Evolutionary conservation across 1,284 basidiomycete genomes (phyloP), one percentile per base, ranked within the genome.

Genomic region (Naganishia sp.): DNA sequence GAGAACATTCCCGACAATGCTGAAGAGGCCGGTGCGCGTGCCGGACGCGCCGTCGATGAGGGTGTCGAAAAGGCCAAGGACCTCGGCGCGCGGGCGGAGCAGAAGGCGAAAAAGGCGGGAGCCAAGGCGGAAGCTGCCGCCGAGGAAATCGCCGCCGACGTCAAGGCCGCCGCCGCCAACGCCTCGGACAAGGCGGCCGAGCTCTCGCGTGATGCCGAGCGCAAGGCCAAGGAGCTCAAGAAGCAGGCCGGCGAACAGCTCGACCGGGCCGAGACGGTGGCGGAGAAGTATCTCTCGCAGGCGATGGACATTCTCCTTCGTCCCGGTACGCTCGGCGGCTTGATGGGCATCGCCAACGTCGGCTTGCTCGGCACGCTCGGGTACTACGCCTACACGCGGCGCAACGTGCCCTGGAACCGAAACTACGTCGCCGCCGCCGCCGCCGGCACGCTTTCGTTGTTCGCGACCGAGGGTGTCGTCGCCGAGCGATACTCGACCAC

Each of bases 321-420:
- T 36, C 89, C 89, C 21, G 84, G 85, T 42, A 85, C 89, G 63
- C 86, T 87, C 7, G 88, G 89, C 52, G 89, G 90, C 53, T 79
- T 90, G 23, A 71, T 90, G 69, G 89, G 89, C 64, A 77, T 90
- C 45, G 88, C 89, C 63, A 91, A 92, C 76, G 80, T 90, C 68
- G 89, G 89, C 39, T 78, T 90, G 43, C 73, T 90, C 33, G 84
- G 84, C 1, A 84, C 84, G 11, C 81, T 85, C 16, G 85, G 86
- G 13, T 88, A 87, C 74, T 80, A 83, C 11, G 85, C 88, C 72
- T 90, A 90, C 79, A 83, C 82, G n/a, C 81, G 85, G 63, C 87
- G 87, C 25, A 79, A 84, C 66, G 82, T 88, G 53, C 86, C 86
- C 28, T 83, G 83, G 69, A 86, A 90, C 76, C 78, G 82, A n/a